Conservation (phyloP, 1,284 basidiomycete genomes). For the Cutaneotrichosporon arboriforme region DNA sequence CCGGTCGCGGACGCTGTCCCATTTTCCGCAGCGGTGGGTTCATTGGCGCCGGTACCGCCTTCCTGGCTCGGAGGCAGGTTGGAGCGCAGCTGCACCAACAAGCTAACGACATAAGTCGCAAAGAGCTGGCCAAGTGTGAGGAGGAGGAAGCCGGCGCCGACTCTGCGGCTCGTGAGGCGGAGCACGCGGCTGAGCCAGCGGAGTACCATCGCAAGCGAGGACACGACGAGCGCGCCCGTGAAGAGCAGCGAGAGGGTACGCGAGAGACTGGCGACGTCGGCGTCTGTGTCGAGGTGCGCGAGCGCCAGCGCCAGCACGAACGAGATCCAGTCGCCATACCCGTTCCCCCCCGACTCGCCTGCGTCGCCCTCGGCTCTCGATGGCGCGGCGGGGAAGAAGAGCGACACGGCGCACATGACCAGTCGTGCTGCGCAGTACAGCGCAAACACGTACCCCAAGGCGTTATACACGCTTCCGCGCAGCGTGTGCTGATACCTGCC, state of each 20-base stretch:
- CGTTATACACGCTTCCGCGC: constrained; percentile 36
- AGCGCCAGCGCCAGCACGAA: constrained; percentile 43
- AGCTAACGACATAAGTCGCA: constrained; percentile 46
- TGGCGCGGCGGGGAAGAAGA: constrained; percentile 35
- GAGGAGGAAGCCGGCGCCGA: constrained; percentile 47
- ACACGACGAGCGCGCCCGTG: constrained; percentile 43
- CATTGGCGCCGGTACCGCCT: not conserved
- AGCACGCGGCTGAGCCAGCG: constrained; percentile 43
- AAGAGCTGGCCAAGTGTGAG: constrained; percentile 46
- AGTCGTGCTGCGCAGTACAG: constrained; percentile 45
- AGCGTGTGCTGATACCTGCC: constrained; percentile 44
- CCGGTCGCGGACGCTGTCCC: not conserved
- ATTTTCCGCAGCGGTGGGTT: not conserved
- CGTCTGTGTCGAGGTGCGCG: constrained; percentile 35
- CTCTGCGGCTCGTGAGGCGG: constrained; percentile 42
- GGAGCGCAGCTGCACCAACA: constrained; percentile 40
- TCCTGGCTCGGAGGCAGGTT: not conserved
- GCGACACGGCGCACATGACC: constrained; percentile 42
- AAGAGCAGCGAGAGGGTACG: constrained; percentile 45
- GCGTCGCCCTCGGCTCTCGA: constrained; percentile 19
- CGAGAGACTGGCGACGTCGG: constrained; percentile 42
- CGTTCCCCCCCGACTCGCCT: constrained; percentile 38
- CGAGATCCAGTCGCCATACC: constrained; percentile 49
- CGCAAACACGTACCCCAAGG: constrained; percentile 44
- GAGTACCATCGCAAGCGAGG: constrained; percentile 44